These are phyloP conservation scores for Aspergillus leporis DNA, from an alignment of 495 filamentous ascomycete species.

Conservation along the genomic window DNA sequence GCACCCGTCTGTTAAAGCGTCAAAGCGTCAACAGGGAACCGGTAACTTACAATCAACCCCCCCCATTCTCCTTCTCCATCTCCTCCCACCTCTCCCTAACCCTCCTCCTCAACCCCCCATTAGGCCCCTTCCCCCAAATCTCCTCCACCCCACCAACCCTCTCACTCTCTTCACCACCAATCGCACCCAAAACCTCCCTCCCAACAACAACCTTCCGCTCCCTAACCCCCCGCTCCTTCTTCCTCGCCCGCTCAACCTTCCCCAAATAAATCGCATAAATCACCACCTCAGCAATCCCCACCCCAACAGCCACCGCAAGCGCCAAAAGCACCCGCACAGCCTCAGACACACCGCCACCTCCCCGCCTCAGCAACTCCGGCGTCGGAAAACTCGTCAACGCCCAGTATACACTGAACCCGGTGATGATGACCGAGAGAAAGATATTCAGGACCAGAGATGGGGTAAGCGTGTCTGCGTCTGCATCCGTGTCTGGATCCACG, in stretches of 20 bases:
- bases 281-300: constrained; percentile 83
- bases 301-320: constrained; percentile 48
- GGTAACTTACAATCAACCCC: constrained; percentile 8
- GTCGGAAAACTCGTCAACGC: constrained; percentile 56
- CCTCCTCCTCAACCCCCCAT: constrained; percentile 47
- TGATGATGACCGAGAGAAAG: constrained; percentile 47
- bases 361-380: constrained; percentile 31
- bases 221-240: constrained; percentile 58
- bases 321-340: constrained; percentile 42
- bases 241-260: constrained; percentile 72
- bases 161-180: constrained; percentile 1
- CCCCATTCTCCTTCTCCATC: constrained; percentile 21
- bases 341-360: constrained; percentile 24
- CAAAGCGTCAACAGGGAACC: constrained; percentile 5
- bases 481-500: constrained; percentile 36
- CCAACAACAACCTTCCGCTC: constrained; percentile 76
- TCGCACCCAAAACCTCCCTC: constrained; percentile 30
- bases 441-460: constrained; percentile 49
- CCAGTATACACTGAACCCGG: constrained; percentile 49
- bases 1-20: neutral
- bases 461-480: constrained; percentile 47
- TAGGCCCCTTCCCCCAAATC: constrained; percentile 49
- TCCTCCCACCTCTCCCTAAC: constrained; percentile 47
- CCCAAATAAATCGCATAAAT: constrained; percentile 85
- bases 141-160: constrained; percentile 30